Evolutionary conservation across 495 filamentous ascomycete species (phyloP).

Genomic region (Xylaria palmicola): DNA sequence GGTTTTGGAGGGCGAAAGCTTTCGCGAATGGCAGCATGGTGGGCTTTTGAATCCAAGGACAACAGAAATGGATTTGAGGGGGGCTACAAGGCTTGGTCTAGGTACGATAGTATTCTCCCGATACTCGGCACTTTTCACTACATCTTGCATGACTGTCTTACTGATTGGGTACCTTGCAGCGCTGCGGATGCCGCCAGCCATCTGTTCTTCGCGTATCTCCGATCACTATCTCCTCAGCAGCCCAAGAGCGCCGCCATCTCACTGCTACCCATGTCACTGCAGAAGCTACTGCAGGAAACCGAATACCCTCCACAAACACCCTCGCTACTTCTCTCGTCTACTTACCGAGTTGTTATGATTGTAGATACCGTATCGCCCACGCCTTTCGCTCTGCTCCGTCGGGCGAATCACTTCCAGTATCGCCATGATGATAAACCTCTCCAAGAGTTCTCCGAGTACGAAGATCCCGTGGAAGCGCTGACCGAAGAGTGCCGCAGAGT

Average conservation of each 20-base stretch:
- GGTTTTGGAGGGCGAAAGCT: conserved; percentile 91
- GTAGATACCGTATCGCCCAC: conserved; percentile 95
- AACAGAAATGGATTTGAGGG: conserved; percentile 90
- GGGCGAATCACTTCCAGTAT: conserved; percentile 94
- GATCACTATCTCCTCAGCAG: conserved; percentile 80
- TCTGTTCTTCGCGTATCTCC: conserved; percentile 94
- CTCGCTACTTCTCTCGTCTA: conserved; percentile 71
- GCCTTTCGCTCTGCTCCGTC: conserved; percentile 84
- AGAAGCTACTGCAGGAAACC: conserved; percentile 85
- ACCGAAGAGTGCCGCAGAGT: conserved; percentile 94
- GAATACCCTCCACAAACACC: conserved; percentile 90
- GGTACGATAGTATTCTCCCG: conserved; percentile 29
- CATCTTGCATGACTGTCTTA: not conserved
- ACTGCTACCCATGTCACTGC: conserved; percentile 81
- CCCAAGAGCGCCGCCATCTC: conserved; percentile 68
- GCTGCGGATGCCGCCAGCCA: conserved; percentile 95
- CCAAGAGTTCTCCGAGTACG: conserved; percentile 79
- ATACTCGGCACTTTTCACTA: not conserved
- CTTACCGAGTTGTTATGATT: conserved; percentile 92
- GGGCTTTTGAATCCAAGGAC: conserved; percentile 92
- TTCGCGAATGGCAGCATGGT: conserved; percentile 95
- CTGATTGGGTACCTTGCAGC: conserved; percentile 48
- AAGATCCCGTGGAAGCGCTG: conserved; percentile 83
- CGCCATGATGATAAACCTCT: conserved; percentile 81
- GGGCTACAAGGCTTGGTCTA: conserved; percentile 82